phyloP scores from a whole-genome alignment of 768 basidiomycete species.

The Sporobolomyces roseus region DNA sequence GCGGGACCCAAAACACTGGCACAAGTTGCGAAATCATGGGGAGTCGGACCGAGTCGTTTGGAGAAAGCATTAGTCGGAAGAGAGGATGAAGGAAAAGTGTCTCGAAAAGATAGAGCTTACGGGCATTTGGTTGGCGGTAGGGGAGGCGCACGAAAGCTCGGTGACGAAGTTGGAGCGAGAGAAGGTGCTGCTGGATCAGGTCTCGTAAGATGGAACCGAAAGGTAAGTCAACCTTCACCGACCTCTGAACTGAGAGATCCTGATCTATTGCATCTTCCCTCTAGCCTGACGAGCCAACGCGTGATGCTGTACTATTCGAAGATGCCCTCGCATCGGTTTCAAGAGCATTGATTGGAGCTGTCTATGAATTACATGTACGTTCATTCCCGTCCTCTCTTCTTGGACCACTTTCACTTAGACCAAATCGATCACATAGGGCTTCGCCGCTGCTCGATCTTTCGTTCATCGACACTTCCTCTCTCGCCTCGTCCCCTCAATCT shows the following conservation, averaged over 20 bases:
- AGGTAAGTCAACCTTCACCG: conserved; percentile 54
- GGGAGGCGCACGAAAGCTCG: conserved; percentile 37
- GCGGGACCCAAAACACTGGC: conserved; percentile 81
- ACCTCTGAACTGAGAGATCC: too few species aligned
- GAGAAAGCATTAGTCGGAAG: conserved; percentile 27
- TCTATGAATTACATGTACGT: conserved; percentile 77
- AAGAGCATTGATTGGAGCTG: conserved; percentile 76
- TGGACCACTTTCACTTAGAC: too few species aligned
- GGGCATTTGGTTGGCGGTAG: conserved; percentile 42
- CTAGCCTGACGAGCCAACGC: conserved; percentile 46
- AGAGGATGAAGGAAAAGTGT: conserved; percentile 31
- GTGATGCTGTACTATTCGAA: conserved; percentile 58
- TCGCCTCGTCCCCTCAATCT: conserved; percentile 71
- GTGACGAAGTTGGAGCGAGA: conserved; percentile 24
- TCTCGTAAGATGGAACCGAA: conserved; percentile 75
- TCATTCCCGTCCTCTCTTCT: neutral
- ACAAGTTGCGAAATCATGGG: conserved; percentile 69
- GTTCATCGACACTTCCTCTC: conserved; percentile 82
- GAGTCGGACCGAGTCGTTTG: conserved; percentile 37
- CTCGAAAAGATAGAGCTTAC: conserved; percentile 30
- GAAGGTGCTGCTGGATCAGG: conserved; percentile 62
- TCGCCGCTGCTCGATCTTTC: conserved; percentile 80
- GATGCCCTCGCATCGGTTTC: conserved; percentile 86
- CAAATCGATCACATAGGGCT: conserved; percentile 48
- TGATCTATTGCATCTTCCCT: too few species aligned